Conservation (phyloP, 495 filamentous ascomycete genomes). For the Penicillium steckii region DNA sequence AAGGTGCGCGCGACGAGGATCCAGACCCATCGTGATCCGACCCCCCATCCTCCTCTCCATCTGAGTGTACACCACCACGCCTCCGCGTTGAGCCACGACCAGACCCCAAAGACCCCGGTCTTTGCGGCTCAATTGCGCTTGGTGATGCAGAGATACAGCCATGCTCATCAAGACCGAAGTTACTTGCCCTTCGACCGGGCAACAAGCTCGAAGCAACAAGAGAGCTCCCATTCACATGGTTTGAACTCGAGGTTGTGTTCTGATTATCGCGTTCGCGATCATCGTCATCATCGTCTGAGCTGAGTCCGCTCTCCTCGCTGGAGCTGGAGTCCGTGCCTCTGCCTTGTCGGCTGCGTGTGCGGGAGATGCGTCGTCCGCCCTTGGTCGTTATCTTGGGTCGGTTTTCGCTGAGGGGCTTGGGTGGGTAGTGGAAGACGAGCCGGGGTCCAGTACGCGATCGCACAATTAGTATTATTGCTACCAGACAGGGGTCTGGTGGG, state of each 20-base stretch:
- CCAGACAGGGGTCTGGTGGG: slow-evolving; percentile 61
- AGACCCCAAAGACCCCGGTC: slow-evolving; percentile 43
- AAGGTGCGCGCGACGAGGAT: slow-evolving; percentile 53
- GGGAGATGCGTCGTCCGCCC: slow-evolving; percentile 34
- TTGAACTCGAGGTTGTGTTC: background rate
- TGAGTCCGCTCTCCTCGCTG: slow-evolving; percentile 46
- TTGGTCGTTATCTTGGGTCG: slow-evolving; percentile 34
- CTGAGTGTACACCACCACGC: slow-evolving; percentile 34
- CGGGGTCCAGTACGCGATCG: slow-evolving; percentile 77
- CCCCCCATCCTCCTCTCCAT: slow-evolving; percentile 45
- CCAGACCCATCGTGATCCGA: slow-evolving; percentile 51
- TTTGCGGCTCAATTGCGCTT: slow-evolving; percentile 30
- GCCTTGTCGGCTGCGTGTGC: slow-evolving; percentile 29
- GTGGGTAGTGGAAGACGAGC: slow-evolving; percentile 91
- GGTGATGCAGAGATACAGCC: slow-evolving; percentile 27
- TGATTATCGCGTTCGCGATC: slow-evolving; percentile 26
- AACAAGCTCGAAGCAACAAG: slow-evolving; percentile 22
- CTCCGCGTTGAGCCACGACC: slow-evolving; percentile 39
- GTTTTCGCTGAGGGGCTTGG: slow-evolving; percentile 52
- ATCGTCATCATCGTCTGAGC: slow-evolving; percentile 52
- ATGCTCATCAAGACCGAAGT: slow-evolving; percentile 40
- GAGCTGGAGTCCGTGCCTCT: slow-evolving; percentile 45
- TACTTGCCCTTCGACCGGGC: slow-evolving; percentile 35
- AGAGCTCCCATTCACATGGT: slow-evolving; percentile 9
- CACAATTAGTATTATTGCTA: slow-evolving; percentile 79